Evolutionary conservation across 139 green algal species (phyloP), one percentile per base, ranked within the genome.

Genomic region (Picocystis salinarum): DNA sequence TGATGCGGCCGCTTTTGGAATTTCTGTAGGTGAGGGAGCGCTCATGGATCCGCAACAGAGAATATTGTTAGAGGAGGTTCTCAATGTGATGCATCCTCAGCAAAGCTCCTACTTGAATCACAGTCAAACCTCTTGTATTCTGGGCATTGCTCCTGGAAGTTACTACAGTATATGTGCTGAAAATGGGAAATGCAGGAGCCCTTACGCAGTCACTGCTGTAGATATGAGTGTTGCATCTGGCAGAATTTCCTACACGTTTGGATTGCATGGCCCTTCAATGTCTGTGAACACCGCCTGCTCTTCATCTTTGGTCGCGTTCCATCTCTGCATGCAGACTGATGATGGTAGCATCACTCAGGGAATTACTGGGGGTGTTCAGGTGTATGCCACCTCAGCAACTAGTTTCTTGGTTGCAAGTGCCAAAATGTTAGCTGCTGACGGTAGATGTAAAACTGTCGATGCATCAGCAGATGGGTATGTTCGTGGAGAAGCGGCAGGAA

Each of bases 31-130:
- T 6, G 81, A 93, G 49, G 81, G 74, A 0, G 15, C 60, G 33
- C 61, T 85, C 3, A 83, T 91, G 66, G 78, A 90, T 52, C 78
- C 78, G 4, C 75, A 86, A 52, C 79, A 91, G 56, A 60, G 79
- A 33, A 52, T 88, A 40, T 62, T 90, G 33, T 34, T 87, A 23
- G 75, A 87, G 42, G 33, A 45, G 0, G n/a, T n/a, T n/a, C n/a
- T n/a, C n/a, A n/a, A n/a, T n/a, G n/a, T n/a, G n/a, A n/a, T n/a
- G n/a, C n/a, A n/a, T n/a, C n/a, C n/a, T n/a, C n/a, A n/a, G n/a
- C 47, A 40, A 25, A 6, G 17, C 6, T 37, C 18, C 2, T n/a
- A 11, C 17, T n/a, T n/a, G n/a, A n/a, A n/a, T n/a, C n/a, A n/a
- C n/a, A n/a, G n/a, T n/a, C n/a, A n/a, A n/a, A n/a, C n/a, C n/a